Conservation (phyloP, 306 rosid genomes). For the Malus orientalis region DNA sequence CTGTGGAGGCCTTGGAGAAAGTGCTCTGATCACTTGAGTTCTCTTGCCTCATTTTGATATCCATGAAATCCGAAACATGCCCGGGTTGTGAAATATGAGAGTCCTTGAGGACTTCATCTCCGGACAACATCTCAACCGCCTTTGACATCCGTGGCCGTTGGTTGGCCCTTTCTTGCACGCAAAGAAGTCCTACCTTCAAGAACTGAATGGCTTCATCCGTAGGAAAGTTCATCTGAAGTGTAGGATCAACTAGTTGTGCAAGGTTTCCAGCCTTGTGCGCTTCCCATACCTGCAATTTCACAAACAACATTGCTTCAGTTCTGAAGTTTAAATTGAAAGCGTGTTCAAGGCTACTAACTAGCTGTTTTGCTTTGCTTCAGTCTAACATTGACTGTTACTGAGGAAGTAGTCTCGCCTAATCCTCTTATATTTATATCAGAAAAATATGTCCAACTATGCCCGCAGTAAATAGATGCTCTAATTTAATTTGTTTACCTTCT, state of each 20-base stretch:
- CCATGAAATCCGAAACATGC: constrained; percentile 60
- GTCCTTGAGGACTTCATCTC: constrained; percentile 20
- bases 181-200: constrained; percentile 70
- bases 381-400: not conserved
- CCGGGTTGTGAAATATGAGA: constrained; percentile 60
- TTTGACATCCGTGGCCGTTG: constrained; percentile 62
- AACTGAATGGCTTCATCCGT: constrained; percentile 49
- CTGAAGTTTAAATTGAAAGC: not conserved
- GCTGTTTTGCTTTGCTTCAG: not conserved
- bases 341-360: not conserved
- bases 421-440: not conserved
- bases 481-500: constrained; percentile 48
- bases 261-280: constrained; percentile 37
- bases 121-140: constrained; percentile 39
- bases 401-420: not conserved
- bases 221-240: constrained; percentile 28
- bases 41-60: constrained; percentile 37
- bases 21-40: constrained; percentile 24
- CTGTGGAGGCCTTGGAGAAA: constrained; percentile 25
- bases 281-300: constrained; percentile 65
- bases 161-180: constrained; percentile 67
- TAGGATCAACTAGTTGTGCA: constrained; percentile 48
- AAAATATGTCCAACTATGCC: not conserved
- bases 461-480: not conserved
- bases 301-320: constrained; percentile 1